Evolutionary conservation across 2,329 filamentous ascomycete genomes (phyloP).

Genomic region (Aspergillus candidus): DNA sequence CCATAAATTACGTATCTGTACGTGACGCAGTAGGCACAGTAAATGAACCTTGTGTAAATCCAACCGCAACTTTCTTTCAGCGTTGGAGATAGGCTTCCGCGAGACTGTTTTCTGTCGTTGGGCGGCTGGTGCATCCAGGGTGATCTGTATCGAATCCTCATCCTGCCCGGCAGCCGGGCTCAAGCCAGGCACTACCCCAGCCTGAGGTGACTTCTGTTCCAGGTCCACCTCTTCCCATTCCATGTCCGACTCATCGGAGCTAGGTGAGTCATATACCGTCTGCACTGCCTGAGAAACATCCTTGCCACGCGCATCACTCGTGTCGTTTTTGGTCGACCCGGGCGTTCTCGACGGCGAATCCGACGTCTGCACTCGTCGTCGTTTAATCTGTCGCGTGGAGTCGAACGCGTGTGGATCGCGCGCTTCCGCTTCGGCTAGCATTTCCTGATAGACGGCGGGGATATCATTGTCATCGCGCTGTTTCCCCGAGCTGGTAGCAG

Average conservation of each 20-base stretch:
- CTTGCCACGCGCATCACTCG: not conserved
- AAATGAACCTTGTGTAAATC: slow-evolving; percentile 83
- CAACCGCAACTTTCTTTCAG: slow-evolving; percentile 57
- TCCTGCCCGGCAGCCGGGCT: slow-evolving; percentile 14
- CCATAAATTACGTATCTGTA: slow-evolving; percentile 74
- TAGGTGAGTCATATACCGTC: slow-evolving; percentile 33
- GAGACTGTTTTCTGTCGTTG: slow-evolving; percentile 19
- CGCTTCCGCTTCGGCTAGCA: slow-evolving; percentile 37
- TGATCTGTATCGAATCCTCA: slow-evolving; percentile 32
- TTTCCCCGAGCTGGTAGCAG: too few species aligned
- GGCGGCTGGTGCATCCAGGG: slow-evolving; percentile 28
- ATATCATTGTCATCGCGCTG: slow-evolving; percentile 15
- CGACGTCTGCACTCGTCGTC: slow-evolving; percentile 28
- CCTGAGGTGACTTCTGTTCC: slow-evolving; percentile 25
- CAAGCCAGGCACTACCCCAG: slow-evolving; percentile 10
- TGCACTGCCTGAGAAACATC: slow-evolving; percentile 18
- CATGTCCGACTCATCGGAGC: slow-evolving; percentile 55
- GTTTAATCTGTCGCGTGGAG: slow-evolving; percentile 30
- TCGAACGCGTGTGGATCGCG: slow-evolving; percentile 22
- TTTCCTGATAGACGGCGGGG: slow-evolving; percentile 36
- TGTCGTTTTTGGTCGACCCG: slow-evolving; percentile 1
- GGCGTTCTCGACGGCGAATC: slow-evolving; percentile 11
- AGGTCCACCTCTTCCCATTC: slow-evolving; percentile 60
- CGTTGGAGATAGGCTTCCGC: slow-evolving; percentile 49
- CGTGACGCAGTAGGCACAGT: slow-evolving; percentile 73